These are phyloP conservation scores for Boletellus ananiceps DNA, from an alignment of 768 basidiomycete species.

Conservation along the genomic window DNA sequence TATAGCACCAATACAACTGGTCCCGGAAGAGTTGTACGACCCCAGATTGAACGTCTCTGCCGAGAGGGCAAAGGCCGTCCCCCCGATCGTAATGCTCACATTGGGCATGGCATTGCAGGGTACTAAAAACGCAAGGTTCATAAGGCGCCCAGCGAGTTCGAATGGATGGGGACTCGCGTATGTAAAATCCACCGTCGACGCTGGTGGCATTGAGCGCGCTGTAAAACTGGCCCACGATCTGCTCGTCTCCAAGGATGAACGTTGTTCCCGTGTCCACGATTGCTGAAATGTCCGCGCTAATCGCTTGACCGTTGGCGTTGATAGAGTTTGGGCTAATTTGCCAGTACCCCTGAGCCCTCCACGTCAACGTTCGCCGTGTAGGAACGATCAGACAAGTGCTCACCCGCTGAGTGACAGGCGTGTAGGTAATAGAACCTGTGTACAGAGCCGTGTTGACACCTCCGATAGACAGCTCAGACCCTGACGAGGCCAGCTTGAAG, in stretches of 20 bases:
- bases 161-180: constrained; percentile 12
- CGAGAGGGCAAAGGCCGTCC: constrained; percentile 29
- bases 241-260: constrained; percentile 38
- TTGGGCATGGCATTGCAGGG: constrained; percentile 24
- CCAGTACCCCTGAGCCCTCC: constrained; percentile 21
- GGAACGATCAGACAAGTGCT: constrained; percentile 1
- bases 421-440: constrained; percentile 36
- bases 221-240: constrained; percentile 33
- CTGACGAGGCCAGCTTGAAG: constrained; percentile 35
- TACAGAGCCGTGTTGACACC: constrained; percentile 37
- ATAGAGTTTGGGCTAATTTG: constrained; percentile 13
- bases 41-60: constrained; percentile 37
- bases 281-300: constrained; percentile 7
- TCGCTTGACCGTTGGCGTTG: constrained; percentile 20
- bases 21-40: constrained; percentile 3
- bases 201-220: constrained; percentile 26
- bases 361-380: not conserved
- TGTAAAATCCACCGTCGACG: constrained; percentile 35
- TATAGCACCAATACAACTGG: constrained; percentile 20
- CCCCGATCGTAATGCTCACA: constrained; percentile 33
- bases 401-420: constrained; percentile 30
- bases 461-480: constrained; percentile 40
- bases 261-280: constrained; percentile 51
- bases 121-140: constrained; percentile 10
- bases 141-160: not conserved